Evolutionary conservation across 805 yeast species (phyloP).

Genomic region (Candida morakotiae): DNA sequence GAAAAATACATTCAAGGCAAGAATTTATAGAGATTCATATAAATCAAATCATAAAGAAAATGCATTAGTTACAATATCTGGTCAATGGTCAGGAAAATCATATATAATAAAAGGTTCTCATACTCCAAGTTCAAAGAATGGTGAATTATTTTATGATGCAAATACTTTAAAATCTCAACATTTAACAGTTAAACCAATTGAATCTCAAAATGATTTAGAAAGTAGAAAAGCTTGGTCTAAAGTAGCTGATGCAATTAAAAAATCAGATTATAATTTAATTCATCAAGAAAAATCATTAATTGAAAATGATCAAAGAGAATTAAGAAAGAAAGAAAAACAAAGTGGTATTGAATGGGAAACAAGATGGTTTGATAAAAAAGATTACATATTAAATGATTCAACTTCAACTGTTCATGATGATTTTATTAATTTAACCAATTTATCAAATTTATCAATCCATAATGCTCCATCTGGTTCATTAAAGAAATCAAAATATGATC

Average conservation of each 20-base stretch:
- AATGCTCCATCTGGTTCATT: constrained; percentile 67
- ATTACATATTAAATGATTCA: constrained; percentile 15
- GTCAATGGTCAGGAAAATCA: constrained; percentile 89
- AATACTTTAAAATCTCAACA: constrained; percentile 45
- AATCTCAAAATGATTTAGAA: constrained; percentile 76
- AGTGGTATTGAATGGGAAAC: constrained; percentile 66
- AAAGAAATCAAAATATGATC: constrained; percentile 53
- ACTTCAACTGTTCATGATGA: constrained; percentile 19
- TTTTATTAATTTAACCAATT: constrained; percentile 33
- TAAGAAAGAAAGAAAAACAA: constrained; percentile 69
- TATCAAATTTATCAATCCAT: constrained; percentile 54
- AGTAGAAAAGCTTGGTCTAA: constrained; percentile 84
- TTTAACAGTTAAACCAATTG: constrained; percentile 74
- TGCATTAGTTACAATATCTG: constrained; percentile 74
- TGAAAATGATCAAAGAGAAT: constrained; percentile 81
- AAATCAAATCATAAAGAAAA: constrained; percentile 50
- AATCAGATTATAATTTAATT: constrained; percentile 72
- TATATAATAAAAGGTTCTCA: constrained; percentile 55
- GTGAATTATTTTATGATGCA: constrained; percentile 63
- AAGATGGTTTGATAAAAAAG: constrained; percentile 68
- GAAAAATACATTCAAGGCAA: constrained; percentile 87
- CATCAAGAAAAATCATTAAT: constrained; percentile 70
- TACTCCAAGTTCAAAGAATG: constrained; percentile 41
- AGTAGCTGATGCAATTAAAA: constrained; percentile 82
- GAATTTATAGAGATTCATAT: constrained; percentile 54